phyloP scores from a whole-genome alignment of 495 filamentous ascomycete genomes.

The Penicillium flavigenum region DNA sequence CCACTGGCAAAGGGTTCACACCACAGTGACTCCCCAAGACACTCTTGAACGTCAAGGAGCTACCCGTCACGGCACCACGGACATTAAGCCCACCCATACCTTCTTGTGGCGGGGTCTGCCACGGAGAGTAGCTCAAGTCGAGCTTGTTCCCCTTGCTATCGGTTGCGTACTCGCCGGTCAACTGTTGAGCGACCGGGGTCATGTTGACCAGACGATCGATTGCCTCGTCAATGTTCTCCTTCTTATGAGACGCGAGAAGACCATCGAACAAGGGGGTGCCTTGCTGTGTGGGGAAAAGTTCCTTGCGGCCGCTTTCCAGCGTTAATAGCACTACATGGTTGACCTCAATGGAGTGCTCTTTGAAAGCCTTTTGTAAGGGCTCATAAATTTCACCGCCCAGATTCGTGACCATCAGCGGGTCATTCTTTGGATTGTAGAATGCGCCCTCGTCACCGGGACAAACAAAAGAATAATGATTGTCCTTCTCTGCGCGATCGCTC shows the following conservation, averaged over 20 bases:
- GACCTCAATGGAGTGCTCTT: conserved; percentile 33
- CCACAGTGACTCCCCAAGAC: conserved; percentile 47
- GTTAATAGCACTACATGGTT: conserved; percentile 46
- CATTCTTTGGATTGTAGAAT: conserved; percentile 39
- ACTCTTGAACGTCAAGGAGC: conserved; percentile 49
- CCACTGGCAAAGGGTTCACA: conserved; percentile 44
- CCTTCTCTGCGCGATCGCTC: conserved; percentile 18
- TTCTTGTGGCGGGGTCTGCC: conserved; percentile 23
- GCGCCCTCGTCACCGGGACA: conserved; percentile 18
- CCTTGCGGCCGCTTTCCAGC: conserved; percentile 49
- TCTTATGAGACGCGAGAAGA: conserved; percentile 33
- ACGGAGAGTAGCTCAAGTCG: conserved; percentile 23
- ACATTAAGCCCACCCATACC: conserved; percentile 47
- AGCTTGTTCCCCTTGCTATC: conserved; percentile 34
- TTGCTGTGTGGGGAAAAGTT: conserved; percentile 47
- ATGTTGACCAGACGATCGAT: conserved; percentile 34
- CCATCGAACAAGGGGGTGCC: conserved; percentile 39
- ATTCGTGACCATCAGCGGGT: conserved; percentile 48
- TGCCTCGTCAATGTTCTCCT: conserved; percentile 19
- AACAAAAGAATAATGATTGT: conserved; percentile 22
- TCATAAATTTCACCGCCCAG: conserved; percentile 36
- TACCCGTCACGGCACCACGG: conserved; percentile 42
- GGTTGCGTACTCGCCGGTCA: conserved; percentile 43
- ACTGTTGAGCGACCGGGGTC: conserved; percentile 40
- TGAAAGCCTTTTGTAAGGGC: conserved; percentile 32